Evolutionary conservation across 768 basidiomycete species (phyloP).

Genomic region (Candolleomyces aberdarensis): DNA sequence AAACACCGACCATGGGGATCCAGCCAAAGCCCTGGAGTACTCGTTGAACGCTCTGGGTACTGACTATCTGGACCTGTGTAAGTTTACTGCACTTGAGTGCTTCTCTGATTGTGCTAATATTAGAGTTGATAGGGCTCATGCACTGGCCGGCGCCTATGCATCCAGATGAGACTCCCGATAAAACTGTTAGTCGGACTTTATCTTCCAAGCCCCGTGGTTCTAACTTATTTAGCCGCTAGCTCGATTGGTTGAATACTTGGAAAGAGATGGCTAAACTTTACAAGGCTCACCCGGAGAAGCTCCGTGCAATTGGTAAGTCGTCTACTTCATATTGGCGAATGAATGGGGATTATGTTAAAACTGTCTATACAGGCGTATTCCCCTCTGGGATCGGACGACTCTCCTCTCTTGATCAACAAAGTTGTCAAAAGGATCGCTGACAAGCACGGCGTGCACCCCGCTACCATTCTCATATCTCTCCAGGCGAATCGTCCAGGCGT

Average conservation of each 20-base stretch:
- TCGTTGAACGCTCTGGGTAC: constrained; percentile 71
- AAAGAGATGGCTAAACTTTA: constrained; percentile 68
- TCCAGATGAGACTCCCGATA: constrained; percentile 49
- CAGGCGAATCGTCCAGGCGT: constrained; percentile 67
- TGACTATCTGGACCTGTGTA: constrained; percentile 78
- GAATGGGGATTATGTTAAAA: background rate
- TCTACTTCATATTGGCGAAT: constrained; percentile 3
- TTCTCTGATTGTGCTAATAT: background rate
- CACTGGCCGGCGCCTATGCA: constrained; percentile 83
- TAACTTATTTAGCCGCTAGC: constrained; percentile 14
- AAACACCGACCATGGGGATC: constrained; percentile 58
- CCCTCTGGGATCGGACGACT: constrained; percentile 69
- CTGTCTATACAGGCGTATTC: constrained; percentile 55
- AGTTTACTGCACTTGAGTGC: constrained; percentile 14
- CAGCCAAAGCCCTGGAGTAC: constrained; percentile 58
- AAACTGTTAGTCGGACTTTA: constrained; percentile 24
- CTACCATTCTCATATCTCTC: constrained; percentile 69
- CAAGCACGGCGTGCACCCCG: constrained; percentile 54
- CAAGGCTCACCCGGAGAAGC: constrained; percentile 63
- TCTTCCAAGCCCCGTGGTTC: background rate
- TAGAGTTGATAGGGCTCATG: constrained; percentile 53
- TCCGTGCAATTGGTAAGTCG: constrained; percentile 66
- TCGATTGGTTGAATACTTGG: constrained; percentile 78
- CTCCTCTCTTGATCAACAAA: constrained; percentile 61
- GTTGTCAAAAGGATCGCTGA: constrained; percentile 60